Evolutionary conservation across 2,329 filamentous ascomycete genomes (phyloP).

Genomic region (Scytalidium lignicola): DNA sequence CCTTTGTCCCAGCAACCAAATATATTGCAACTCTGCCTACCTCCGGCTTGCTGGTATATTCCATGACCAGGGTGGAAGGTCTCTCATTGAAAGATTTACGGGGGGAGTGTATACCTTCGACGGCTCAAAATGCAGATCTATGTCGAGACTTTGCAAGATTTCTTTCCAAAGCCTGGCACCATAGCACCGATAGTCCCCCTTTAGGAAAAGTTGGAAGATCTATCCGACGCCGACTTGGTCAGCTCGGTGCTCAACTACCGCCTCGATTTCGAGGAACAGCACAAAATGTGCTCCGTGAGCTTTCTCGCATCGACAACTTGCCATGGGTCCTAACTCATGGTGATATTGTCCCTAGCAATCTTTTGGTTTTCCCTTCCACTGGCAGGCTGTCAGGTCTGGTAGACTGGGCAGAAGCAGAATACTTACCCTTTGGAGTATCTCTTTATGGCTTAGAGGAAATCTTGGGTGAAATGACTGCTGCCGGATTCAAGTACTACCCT

Average conservation of each 20-base stretch:
- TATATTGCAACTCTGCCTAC: constrained; percentile 31
- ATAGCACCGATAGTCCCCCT: constrained; percentile 1
- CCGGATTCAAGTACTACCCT: constrained; percentile 36
- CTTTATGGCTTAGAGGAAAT: constrained; percentile 58
- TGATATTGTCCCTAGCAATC: constrained; percentile 53
- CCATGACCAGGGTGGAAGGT: constrained; percentile 37
- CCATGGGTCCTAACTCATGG: constrained; percentile 57
- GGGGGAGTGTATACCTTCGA: constrained; percentile 1
- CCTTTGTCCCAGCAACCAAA: constrained; percentile 36
- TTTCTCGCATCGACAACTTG: constrained; percentile 35
- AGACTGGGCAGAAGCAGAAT: constrained; percentile 62
- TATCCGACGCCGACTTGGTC: constrained; percentile 33
- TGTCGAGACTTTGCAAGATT: constrained; percentile 38
- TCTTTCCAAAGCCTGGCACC: constrained; percentile 33
- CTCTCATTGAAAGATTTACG: constrained; percentile 31
- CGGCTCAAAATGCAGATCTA: constrained; percentile 24
- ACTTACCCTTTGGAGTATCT: constrained; percentile 52
- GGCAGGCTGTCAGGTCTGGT: constrained; percentile 48
- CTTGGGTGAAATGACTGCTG: constrained; percentile 39
- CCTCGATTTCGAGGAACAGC: constrained; percentile 22
- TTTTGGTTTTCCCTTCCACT: constrained; percentile 42
- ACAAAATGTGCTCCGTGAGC: constrained; percentile 16
- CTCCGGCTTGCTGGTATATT: constrained; percentile 31
- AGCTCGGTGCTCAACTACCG: constrained; percentile 33
- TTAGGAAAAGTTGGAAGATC: constrained; percentile 36